Evolutionary conservation across 768 basidiomycete genomes (phyloP).

Genomic region (Suillus spraguei): DNA sequence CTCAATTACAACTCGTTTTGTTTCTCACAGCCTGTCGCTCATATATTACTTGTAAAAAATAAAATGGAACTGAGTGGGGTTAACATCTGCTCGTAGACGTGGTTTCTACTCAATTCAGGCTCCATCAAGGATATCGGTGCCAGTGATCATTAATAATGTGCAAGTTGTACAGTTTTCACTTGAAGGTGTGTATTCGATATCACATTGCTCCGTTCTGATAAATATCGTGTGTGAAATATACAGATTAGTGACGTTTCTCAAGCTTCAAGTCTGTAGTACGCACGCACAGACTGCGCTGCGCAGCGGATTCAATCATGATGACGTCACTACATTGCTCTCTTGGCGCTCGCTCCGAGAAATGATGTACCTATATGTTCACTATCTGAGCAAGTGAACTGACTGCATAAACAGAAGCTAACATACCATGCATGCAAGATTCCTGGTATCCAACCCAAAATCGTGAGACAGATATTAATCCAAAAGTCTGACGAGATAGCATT

Average conservation of each 20-base stretch:
- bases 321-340: slow-evolving; percentile 19
- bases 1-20: no score
- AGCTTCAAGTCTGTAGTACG: background rate
- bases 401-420: slow-evolving; percentile 2
- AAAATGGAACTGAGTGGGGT: no score
- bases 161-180: no score
- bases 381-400: background rate
- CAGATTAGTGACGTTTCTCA: background rate
- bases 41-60: no score
- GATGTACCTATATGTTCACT: slow-evolving; percentile 21
- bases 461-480: slow-evolving; percentile 40
- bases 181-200: background rate
- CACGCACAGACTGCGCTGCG: background rate
- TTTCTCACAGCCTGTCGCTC: no score
- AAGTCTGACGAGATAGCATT: slow-evolving; percentile 28
- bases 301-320: no score
- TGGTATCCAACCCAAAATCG: slow-evolving; percentile 53
- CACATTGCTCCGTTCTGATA: no score
- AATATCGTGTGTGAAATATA: no score
- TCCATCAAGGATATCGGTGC: no score
- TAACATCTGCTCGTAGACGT: no score
- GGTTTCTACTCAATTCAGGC: background rate
- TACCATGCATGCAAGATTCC: slow-evolving; percentile 55
- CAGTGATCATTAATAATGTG: no score
- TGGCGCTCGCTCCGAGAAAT: slow-evolving; percentile 22